These are phyloP conservation scores for Capronia coronata DNA, from an alignment of 2,329 filamentous ascomycete genomes.

Conservation along the genomic window DNA sequence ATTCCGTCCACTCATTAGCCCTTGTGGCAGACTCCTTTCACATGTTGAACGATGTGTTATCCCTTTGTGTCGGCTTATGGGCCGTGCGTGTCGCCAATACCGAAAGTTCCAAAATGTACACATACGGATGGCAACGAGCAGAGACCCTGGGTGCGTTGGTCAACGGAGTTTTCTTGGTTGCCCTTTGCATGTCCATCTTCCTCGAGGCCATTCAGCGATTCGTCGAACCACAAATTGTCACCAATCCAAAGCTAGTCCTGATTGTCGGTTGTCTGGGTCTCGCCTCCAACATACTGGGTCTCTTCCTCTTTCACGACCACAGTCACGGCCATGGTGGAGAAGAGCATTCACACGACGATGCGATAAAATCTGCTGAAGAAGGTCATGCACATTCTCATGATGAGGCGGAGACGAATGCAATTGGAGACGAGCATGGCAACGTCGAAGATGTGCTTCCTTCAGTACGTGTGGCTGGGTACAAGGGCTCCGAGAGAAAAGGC, in stretches of 20 bases:
- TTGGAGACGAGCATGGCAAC: constrained; percentile 54
- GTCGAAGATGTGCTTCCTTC: constrained; percentile 59
- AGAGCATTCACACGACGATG: constrained; percentile 40
- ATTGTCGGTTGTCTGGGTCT: constrained; percentile 83
- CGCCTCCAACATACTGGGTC: constrained; percentile 78
- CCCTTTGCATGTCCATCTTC: constrained; percentile 91
- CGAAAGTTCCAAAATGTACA: constrained; percentile 83
- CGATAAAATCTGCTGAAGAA: constrained; percentile 46
- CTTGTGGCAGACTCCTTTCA: constrained; percentile 96
- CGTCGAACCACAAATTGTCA: constrained; percentile 81
- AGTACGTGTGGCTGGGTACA: constrained; percentile 49
- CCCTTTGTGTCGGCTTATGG: constrained; percentile 86
- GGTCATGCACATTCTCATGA: constrained; percentile 43
- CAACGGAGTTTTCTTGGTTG: constrained; percentile 96
- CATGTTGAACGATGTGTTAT: constrained; percentile 99
- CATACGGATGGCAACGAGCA: constrained; percentile 95
- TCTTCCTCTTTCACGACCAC: constrained; percentile 88
- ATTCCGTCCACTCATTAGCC: constrained; percentile 82
- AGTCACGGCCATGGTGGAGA: constrained; percentile 68
- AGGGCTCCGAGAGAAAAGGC: constrained; percentile 25
- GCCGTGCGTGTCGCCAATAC: constrained; percentile 83
- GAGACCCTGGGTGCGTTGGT: constrained; percentile 94
- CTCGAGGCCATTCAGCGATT: constrained; percentile 90
- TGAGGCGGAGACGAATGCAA: constrained; percentile 30
- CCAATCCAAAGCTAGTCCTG: constrained; percentile 77